Base-by-base conservation (phyloP, 2,329 filamentous ascomycete species). In the Scleromitrula shiraiana region DNA sequence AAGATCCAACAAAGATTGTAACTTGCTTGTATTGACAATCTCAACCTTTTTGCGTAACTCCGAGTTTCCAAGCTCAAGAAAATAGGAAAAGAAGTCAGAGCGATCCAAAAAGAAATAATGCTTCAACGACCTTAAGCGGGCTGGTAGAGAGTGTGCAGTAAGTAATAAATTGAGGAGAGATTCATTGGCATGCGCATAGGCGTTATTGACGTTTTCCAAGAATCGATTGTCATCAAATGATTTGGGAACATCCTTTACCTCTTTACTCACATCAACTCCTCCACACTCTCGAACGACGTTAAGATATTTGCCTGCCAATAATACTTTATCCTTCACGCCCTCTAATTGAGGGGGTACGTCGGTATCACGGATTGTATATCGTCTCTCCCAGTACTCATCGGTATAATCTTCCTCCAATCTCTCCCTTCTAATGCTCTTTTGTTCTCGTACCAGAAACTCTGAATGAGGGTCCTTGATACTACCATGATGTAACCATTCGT, bases 21-120 rank as follows among this genome's bases (percentile, higher is more conserved):
- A 74, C 66, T 98, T 98, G 65, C 82, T 82, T 47, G 87, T 86
- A 62, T 97, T 98, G 66, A 97, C 89, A 46, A 77, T 77, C 63
- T 88, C 88, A 50, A 90, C 87, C 26, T 86, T 84, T 64, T 96
- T 96, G 60, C 88, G 85, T 50, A 98, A 75, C 67, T 98, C 93
- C 1, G 89, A 90, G 24, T 85, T 76, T 46, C 88, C 83, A 17
- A 98, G 80, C 63, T 98, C 93, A 51, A 98, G 81, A 65, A 98
- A 98, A 67, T 97, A 95, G 2, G 89, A 89, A 67, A 98, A 97
- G 71, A 95, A 98, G 65, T 98, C 93, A 27, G 93, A 96, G 7
- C 90, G 85, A 59, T 97, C 91, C 53, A 98, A 82, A 73, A 98
- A 98, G 72, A 97, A 98, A 70, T 98, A 98, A 67, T 98, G 93